Base-by-base conservation (phyloP, 768 basidiomycete genomes). In the Kwoniella dejecticola region DNA sequence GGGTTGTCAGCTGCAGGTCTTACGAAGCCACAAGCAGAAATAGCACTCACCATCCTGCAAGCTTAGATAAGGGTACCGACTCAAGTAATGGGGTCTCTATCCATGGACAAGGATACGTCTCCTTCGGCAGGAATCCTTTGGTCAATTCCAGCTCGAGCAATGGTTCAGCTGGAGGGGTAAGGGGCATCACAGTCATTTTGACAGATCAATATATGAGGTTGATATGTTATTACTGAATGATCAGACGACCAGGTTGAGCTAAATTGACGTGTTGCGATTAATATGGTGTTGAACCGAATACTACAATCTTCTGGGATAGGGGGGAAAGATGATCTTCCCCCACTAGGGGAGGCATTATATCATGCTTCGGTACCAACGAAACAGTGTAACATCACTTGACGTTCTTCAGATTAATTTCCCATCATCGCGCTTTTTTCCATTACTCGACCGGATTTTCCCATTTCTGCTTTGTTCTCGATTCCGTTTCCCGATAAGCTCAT, bases 71-170 rank as follows among this genome's bases (percentile, higher is more conserved):
- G 10, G 21, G 12, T 7, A 59, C 33, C 2, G 67, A 68, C 31
- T 71, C 64, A n/a, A 71, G 36, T 62, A 71, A 38, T 6, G 70
- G 70, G 2, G 70, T 71, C 44, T 62, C 40, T 24, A 71, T 71
- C 70, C 70, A 71, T 17, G 70, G 69, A 10, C 48, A 50, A 13
- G 48, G 48, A 31, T 30, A 29, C 3, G 48, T 13, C 0, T 30
- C 5, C n/a, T 50, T 24, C 19, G 26, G 48, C 5, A 50, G 6
- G 17, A n/a, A 31, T 6, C 30, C 29, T 24, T 30, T n/a, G 5
- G 21, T 50, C 29, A 30, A 10, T 10, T 50, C 17, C 17, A 50
- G 1, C 19, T 50, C 48, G n/a, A 50, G 48, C n/a, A 19, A 15
- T 29, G 48, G 30, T 31, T 50, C 48, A 29, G 48, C 27, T 24